Percentiles rank a stretch among this genome's conserved stretches.
Evolutionary conservation across 768 basidiomycete species (phyloP).

Genomic region (Mycena amicta): DNA sequence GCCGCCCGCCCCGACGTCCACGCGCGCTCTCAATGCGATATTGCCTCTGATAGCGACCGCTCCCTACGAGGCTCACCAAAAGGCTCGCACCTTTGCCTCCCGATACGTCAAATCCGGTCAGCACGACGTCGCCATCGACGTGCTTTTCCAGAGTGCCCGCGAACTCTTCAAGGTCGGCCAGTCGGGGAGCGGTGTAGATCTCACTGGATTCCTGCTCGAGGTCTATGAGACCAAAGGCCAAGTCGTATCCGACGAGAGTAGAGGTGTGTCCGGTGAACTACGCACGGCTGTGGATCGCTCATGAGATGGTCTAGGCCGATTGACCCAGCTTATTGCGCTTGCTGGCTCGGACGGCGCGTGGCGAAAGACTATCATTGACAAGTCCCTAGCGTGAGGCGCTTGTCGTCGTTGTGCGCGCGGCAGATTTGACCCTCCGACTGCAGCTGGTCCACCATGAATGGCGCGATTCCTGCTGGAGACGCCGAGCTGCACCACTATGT

Average conservation of each 20-base stretch:
- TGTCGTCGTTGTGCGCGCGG: constrained; percentile 3
- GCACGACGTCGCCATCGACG: constrained; percentile 86
- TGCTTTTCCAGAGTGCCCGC: constrained; percentile 87
- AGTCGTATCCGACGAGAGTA: constrained; percentile 70
- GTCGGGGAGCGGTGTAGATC: constrained; percentile 87
- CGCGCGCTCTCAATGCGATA: constrained; percentile 74
- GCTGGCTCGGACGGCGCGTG: constrained; percentile 79
- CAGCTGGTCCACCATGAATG: constrained; percentile 86
- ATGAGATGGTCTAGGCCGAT: constrained; percentile 56
- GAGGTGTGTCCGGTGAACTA: constrained; percentile 57
- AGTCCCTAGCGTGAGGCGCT: constrained; percentile 72
- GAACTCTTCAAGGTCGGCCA: constrained; percentile 89
- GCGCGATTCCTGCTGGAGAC: constrained; percentile 85
- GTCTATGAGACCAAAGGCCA: constrained; percentile 81
- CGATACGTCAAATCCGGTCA: constrained; percentile 81
- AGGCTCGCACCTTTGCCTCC: constrained; percentile 92
- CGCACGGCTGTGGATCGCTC: constrained; percentile 5
- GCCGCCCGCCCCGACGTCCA: constrained; percentile 40
- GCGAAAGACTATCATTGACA: constrained; percentile 89
- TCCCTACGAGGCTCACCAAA: constrained; percentile 96
- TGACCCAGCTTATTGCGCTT: constrained; percentile 91
- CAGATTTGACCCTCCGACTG: constrained; percentile 19
- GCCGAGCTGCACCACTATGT: constrained; percentile 86
- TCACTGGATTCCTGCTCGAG: constrained; percentile 77
- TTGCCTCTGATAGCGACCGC: constrained; percentile 69